These are phyloP conservation scores for Thinopyrum obtusiflorum DNA, from an alignment of 202 grass and related monocot genomes.

Conservation along the genomic window DNA sequence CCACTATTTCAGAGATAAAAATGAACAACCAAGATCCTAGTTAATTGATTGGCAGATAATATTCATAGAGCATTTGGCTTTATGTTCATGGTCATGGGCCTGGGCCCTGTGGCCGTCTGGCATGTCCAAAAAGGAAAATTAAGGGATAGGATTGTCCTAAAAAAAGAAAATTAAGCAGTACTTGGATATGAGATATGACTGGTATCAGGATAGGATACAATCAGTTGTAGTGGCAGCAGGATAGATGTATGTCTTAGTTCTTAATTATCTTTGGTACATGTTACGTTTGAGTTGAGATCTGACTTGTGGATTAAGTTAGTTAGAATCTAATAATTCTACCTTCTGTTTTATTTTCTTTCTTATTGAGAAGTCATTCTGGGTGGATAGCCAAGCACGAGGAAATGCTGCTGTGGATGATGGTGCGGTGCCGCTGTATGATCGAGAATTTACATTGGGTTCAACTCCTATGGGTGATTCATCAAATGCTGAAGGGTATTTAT, in stretches of 20 bases:
- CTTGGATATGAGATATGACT: neutral
- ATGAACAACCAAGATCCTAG: neutral
- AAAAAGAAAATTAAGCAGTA: too few relatives aligned
- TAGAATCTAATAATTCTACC: conserved; percentile 25
- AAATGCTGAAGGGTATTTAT: conserved; percentile 70
- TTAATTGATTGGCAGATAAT: conserved; percentile 17
- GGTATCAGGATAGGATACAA: neutral
- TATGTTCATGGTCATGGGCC: neutral
- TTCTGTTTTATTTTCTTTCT: conserved; percentile 12
- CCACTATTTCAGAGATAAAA: neutral
- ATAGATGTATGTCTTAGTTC: neutral
- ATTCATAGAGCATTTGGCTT: neutral
- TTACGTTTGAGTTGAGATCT: neutral
- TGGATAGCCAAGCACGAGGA: conserved; percentile 82
- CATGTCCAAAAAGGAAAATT: neutral
- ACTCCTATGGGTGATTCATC: conserved; percentile 69
- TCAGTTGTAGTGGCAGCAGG: neutral
- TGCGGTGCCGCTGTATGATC: conserved; percentile 76
- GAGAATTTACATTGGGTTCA: conserved; percentile 73
- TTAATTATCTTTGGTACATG: neutral
- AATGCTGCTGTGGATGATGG: conserved; percentile 49
- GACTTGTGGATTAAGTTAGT: neutral
- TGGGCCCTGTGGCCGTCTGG: neutral
- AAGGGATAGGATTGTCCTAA: neutral
- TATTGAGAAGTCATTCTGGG: conserved; percentile 75